Evolutionary conservation across 83 land plant species (phyloP), one percentile per base, ranked within the genome.

Genomic region (Larix sibirica): DNA sequence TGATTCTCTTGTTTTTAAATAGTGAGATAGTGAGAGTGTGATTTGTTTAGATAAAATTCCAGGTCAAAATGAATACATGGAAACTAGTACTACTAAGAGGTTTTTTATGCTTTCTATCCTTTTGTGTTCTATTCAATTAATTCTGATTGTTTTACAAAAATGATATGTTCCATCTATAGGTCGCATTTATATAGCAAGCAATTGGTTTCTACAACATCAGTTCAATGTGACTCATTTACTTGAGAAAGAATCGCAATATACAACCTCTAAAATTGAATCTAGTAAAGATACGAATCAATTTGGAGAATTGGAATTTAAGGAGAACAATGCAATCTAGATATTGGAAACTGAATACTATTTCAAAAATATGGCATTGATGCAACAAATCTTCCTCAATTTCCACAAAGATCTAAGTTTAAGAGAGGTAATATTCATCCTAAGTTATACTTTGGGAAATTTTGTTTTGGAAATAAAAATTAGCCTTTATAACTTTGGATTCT

Each of bases 331-430:
- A 4, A 62, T 77, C 56, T 91, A 92, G 90, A 85, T 36, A 81
- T 6, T 58, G 36, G 89, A 89, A 23, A 93, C 88, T 80, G 38
- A 65, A 28, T 91, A 74, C 81, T 90, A 93, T 82, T 93, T 86
- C 81, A 89, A 85, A 65, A 89, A 86, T 81, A 66, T 91, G 84
- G 84, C 89, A 54, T 79, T 89, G 68, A 59, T 89, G 79, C 74
- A 84, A n/a, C 69, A 89, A 38, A 85, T 84, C 65, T 73, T 80
- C 60, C 56, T 85, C 47, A 86, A 86, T n/a, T 86, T 84, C 64
- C 87, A 91, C 67, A 85, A 88, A 73, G 92, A 90, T 80, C 76
- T 93, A 58, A 84, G 73, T 38, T 79, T 83, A 50, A 89, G 87
- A 62, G 88, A 87, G 90, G 94, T 92, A 62, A 50, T 23, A 78